Conservation (phyloP, 2,329 filamentous ascomycete species). For the Botrytis fragariae region DNA sequence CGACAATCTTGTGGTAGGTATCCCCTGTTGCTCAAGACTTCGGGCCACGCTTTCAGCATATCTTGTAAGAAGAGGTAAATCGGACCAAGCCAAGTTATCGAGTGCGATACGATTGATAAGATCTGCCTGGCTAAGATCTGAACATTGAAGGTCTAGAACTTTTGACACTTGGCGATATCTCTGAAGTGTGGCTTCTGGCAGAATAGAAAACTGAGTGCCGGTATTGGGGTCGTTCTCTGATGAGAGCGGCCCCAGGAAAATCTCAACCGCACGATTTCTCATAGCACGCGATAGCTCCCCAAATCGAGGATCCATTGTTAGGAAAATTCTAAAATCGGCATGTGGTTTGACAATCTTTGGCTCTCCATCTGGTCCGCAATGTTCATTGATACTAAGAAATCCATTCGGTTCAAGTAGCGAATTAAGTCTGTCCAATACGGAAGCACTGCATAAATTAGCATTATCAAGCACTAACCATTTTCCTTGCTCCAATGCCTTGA, state of each 20-base stretch:
- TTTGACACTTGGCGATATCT: constrained; percentile 34
- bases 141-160: constrained; percentile 20
- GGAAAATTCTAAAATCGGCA: constrained; percentile 83
- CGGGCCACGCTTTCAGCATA: constrained; percentile 27
- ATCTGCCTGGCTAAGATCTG: constrained; percentile 14
- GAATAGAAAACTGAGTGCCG: not conserved
- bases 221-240: not conserved
- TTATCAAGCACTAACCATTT: constrained; percentile 96
- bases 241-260: constrained; percentile 61
- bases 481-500: constrained; percentile 80
- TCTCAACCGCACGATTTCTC: constrained; percentile 91
- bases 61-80: constrained; percentile 34
- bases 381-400: constrained; percentile 86
- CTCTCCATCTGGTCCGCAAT: constrained; percentile 77
- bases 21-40: not conserved
- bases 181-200: constrained; percentile 33
- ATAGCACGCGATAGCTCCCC: constrained; percentile 95
- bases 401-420: constrained; percentile 91
- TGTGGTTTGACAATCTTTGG: constrained; percentile 79
- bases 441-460: constrained; percentile 93
- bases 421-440: constrained; percentile 90
- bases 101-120: constrained; percentile 31
- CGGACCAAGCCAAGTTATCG: constrained; percentile 38
- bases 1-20: not conserved
- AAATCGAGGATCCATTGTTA: constrained; percentile 88